Evolutionary conservation across 2,329 filamentous ascomycete genomes (phyloP), one percentile per base, ranked within the genome.

Genomic region (Gaeumannomyces sp.): DNA sequence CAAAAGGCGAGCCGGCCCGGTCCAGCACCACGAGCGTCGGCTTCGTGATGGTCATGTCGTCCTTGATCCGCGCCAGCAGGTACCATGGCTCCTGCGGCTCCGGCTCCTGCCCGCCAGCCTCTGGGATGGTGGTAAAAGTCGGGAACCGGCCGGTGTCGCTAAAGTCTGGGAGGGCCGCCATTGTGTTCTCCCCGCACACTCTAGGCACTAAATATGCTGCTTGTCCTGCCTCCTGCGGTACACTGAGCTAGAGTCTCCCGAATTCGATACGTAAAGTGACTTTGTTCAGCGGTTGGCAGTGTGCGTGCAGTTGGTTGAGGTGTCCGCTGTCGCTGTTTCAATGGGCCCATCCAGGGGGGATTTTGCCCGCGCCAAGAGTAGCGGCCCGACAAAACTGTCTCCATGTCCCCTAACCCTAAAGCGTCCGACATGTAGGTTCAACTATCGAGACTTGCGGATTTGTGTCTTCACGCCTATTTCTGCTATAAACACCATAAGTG

Each of bases 31-130:
- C 77, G 1, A 82, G 75, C 4, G 81, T 83, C 7, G 81, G 80
- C 67, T 81, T 78, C 27, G 76, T 82, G 68, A 83, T 80, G 57
- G 80, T 79, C 72, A 78, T 79, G 72, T 81, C 75, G 67, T 81
- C 75, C 66, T 78, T 78, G 64, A 82, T 73, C 65, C 81, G 76
- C 56, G 77, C 80, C 16, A 83, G 73, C 53, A 82, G 76, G 67
- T 75, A 77, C 72, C 76, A 76, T 62, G 56, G 28, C 38, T 50
- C 19, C 13, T 68, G 60, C 59, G 25, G 61, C 64, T 59, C 64
- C n/a, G 64, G 31, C 53, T 63, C 61, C 27, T 65, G 65, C 14
- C 63, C 66, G 22, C 65, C 65, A 2, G 59, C 63, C 57, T 69
- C 67, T 33, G 75, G 76, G 60, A 76, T 69, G 64, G 69, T 66